Percentiles rank a stretch among this genome's conserved stretches.
Evolutionary conservation across 441 rosid genomes (phyloP).

Genomic region (Breynia disticha): DNA sequence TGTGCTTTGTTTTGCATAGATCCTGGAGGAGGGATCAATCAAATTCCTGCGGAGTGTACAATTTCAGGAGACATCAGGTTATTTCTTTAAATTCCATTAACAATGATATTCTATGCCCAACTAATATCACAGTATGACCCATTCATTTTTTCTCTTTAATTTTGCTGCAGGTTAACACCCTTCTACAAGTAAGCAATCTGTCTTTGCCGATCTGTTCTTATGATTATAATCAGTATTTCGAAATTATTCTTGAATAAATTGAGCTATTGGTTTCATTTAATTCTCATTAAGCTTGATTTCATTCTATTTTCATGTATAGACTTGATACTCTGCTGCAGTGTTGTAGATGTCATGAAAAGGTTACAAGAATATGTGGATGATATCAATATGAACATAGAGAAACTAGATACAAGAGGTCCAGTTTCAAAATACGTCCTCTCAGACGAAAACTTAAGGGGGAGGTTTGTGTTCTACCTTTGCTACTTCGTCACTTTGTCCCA

Average conservation of each 20-base stretch:
- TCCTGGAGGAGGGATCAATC: slow-evolving; percentile 97
- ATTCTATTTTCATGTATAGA: neutral
- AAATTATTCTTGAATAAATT: neutral
- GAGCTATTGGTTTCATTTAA: neutral
- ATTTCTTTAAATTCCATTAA: neutral
- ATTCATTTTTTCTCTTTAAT: slow-evolving; percentile 9
- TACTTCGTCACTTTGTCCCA: neutral
- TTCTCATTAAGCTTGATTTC: neutral
- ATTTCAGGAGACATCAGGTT: slow-evolving; percentile 89
- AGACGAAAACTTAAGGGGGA: slow-evolving; percentile 73
- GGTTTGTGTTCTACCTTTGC: slow-evolving; percentile 26
- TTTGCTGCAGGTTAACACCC: slow-evolving; percentile 70
- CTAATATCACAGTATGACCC: slow-evolving; percentile 5
- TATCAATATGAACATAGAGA: slow-evolving; percentile 61
- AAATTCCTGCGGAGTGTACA: slow-evolving; percentile 86
- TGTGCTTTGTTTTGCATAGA: slow-evolving; percentile 33
- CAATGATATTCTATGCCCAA: neutral
- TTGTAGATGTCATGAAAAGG: slow-evolving; percentile 55
- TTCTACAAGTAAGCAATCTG: slow-evolving; percentile 69
- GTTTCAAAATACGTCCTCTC: slow-evolving; percentile 74
- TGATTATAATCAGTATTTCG: slow-evolving; percentile 4
- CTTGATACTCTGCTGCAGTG: slow-evolving; percentile 28
- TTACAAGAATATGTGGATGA: slow-evolving; percentile 72
- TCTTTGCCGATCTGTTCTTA: slow-evolving; percentile 6
- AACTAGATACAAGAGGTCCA: slow-evolving; percentile 61